Evolutionary conservation across 768 basidiomycete species (phyloP), one percentile per base, ranked within the genome.

Genomic region (Calocybe gangraenosa): DNA sequence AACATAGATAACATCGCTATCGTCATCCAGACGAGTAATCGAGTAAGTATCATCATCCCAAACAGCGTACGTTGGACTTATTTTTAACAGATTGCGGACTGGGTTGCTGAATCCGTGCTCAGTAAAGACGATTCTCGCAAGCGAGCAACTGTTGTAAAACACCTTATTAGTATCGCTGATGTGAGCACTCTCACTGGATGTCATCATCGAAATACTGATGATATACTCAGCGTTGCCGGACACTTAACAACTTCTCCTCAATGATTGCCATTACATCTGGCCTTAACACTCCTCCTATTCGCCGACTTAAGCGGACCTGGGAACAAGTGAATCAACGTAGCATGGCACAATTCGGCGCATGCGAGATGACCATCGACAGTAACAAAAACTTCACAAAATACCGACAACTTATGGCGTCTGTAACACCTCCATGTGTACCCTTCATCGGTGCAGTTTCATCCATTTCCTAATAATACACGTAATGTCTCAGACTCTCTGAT

Each of bases 221-320:
- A 15, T 53, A 19, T 30, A 13, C 15, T 15, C 52, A 97, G 94
- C 88, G 90, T 22, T 95, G 94, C 62, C 87, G 91, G 37, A 64
- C 67, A 14, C 67, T 97, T 53, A 89, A 94, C 63, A 98, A 98
- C 66, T 97, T 92, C 67, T 94, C 93, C 15, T 89, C 84, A n/a
- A 91, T 98, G 84, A 90, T 92, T 47, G 92, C 93, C 25, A 88
- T 98, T 45, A 84, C 93, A 30, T 95, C 95, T 11, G 95, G 93
- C 6, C 73, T 97, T 42, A 94, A 95, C 55, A 91, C 91, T 0
- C 88, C 95, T 15, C 92, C 92, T 10, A 93, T 98, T 49, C 83
- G 87, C 35, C 82, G 95, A 7, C 71, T 98, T 48, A 94, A 92
- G 62, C 81, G 95, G 40, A 94, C 95, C 3, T 94, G 92, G 85